Evolutionary conservation across 768 basidiomycete species (phyloP), one percentile per base, ranked within the genome.

Genomic region (Lactifluus subvellereus): DNA sequence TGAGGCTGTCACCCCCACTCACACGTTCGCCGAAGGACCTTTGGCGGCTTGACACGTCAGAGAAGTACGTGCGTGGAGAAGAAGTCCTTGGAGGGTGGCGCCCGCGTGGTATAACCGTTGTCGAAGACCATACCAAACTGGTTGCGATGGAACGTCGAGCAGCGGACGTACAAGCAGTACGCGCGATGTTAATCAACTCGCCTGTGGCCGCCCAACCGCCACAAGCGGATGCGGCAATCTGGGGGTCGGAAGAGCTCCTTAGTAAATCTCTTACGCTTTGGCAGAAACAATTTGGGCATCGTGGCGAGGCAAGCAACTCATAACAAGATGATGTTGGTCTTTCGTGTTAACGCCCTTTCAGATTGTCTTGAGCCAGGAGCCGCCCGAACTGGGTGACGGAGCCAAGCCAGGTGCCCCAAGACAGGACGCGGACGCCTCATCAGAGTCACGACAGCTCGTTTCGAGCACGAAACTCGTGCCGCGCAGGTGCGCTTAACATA

Each of bases 51-150:
- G 94, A 99, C 76, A 98, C 96, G 1, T 86, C 91, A 33, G 89
- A 91, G 75, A 95, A 94, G 72, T 98, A 95, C 74, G 94, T 99
- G 0, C 82, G 87, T 50, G 96, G 96, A 8, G 95, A 98, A 72
- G 95, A 98, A 69, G 74, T 79, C 4, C 79, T 98, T 33, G 85
- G 82, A 6, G 73, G 79, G 20, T 98, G 96, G 95, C 89, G 85
- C 68, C 86, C 95, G 49, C 82, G 95, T 50, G 92, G 95, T 9
- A 81, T 98, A 32, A 87, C 88, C 1, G 86, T 94, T 10, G 88
- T 99, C 32, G 87, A 96, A 67, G 96, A 98, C 71, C 89, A 91
- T 71, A 78, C 79, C 53, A 81, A 86, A 61, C 75, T 93, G n/a
- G 79, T 87, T 14, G 80, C 79, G 48, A 88, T 84, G 54, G 90